Percentiles rank a stretch among this genome's conserved stretches.
Conservation (phyloP, 495 filamentous ascomycete genomes). For the Massariosphaeria phaeospora region DNA sequence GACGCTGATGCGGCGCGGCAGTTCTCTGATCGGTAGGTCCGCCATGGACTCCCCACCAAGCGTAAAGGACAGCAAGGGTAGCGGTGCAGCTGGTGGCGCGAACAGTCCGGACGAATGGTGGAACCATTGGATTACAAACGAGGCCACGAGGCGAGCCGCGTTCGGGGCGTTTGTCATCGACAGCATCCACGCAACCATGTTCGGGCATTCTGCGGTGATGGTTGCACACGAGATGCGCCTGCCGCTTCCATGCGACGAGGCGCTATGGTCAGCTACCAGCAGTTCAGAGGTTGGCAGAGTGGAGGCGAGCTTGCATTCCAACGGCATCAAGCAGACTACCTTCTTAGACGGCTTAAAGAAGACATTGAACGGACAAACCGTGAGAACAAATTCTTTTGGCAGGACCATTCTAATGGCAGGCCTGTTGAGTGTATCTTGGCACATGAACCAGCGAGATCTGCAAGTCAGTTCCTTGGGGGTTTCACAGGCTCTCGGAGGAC, state of each 20-base stretch:
- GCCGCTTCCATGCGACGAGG: conserved; percentile 89
- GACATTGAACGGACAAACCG: conserved; percentile 79
- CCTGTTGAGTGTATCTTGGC: conserved; percentile 89
- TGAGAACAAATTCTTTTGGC: conserved; percentile 90
- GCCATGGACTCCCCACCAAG: conserved; percentile 85
- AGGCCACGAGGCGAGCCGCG: conserved; percentile 81
- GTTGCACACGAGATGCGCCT: conserved; percentile 93
- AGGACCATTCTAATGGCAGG: conserved; percentile 95
- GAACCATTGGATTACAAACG: conserved; percentile 94
- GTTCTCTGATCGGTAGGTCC: conserved; percentile 85
- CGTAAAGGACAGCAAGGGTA: conserved; percentile 56
- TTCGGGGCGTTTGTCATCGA: conserved; percentile 96
- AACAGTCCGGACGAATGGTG: conserved; percentile 84
- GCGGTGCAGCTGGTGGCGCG: conserved; percentile 29
- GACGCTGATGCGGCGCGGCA: conserved; percentile 88
- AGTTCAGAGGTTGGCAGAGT: conserved; percentile 82
- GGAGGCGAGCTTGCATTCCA: conserved; percentile 73
- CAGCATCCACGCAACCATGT: conserved; percentile 96
- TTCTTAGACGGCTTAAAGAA: conserved; percentile 90
- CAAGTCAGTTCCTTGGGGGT: conserved; percentile 85
- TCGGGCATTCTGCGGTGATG: conserved; percentile 95
- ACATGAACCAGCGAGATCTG: conserved; percentile 94
- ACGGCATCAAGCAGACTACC: conserved; percentile 77
- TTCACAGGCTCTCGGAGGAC: conserved; percentile 72
- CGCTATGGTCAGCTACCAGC: conserved; percentile 87